Conservation (phyloP, 768 basidiomycete species). For the Russula vinacea region DNA sequence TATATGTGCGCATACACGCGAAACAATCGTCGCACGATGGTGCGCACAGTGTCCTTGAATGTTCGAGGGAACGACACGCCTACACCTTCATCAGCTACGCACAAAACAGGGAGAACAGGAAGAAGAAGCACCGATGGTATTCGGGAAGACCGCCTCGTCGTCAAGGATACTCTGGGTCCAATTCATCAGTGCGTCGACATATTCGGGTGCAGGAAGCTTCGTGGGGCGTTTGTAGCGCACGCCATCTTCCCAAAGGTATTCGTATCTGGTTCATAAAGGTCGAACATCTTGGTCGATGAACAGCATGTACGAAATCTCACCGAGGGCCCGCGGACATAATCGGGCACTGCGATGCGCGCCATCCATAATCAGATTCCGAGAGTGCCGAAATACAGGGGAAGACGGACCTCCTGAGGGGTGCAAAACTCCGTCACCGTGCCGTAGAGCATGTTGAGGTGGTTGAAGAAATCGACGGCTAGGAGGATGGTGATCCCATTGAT, state of each 20-base stretch:
- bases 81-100: not conserved
- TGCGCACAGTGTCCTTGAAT: conserved; percentile 73
- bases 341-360: conserved; percentile 58
- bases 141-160: conserved; percentile 89
- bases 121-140: conserved; percentile 68
- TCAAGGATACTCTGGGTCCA: conserved; percentile 94
- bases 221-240: conserved; percentile 82
- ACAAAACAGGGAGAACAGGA: not conserved
- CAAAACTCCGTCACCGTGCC: conserved; percentile 99
- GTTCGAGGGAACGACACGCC: conserved; percentile 22
- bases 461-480: conserved; percentile 98
- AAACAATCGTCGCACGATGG: conserved; percentile 89
- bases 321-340: conserved; percentile 95
- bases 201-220: conserved; percentile 93
- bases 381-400: not conserved
- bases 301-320: conserved; percentile 42
- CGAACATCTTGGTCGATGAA: not conserved
- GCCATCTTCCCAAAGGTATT: conserved; percentile 94
- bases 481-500: not conserved
- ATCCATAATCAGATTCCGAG: conserved; percentile 6
- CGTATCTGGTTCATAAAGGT: conserved; percentile 55
- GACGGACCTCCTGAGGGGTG: conserved; percentile 79
- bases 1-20: conserved; percentile 98
- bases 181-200: conserved; percentile 98
- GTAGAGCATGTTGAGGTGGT: conserved; percentile 98